phyloP scores from a whole-genome alignment of 148 eudicot genomes.

The Dianthus caryophyllus region DNA sequence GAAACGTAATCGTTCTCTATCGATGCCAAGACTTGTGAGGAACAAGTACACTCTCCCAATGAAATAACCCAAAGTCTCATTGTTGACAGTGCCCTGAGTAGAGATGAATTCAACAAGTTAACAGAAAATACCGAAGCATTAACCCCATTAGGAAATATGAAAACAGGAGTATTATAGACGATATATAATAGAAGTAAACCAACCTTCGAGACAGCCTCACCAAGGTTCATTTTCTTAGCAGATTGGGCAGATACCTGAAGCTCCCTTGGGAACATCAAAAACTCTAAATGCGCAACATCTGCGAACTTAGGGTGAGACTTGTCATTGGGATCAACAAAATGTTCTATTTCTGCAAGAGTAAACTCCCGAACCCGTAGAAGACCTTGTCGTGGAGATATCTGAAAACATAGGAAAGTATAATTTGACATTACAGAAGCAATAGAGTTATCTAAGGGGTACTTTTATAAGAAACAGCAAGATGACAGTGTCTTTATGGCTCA shows the following conservation, averaged over 20 bases:
- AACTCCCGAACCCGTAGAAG: conserved; percentile 93
- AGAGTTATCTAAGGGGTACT: no score
- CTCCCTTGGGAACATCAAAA: conserved; percentile 91
- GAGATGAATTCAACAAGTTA: conserved; percentile 11
- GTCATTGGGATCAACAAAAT: conserved; percentile 93
- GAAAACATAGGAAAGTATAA: conserved; percentile 27
- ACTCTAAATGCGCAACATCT: conserved; percentile 68
- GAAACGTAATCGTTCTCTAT: conserved; percentile 71
- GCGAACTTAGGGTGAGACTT: conserved; percentile 87
- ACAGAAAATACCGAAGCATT: not conserved
- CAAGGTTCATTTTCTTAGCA: conserved; percentile 55
- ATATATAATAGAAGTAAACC: conserved; percentile 7
- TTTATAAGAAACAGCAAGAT: no score
- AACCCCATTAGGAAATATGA: not conserved
- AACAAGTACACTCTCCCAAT: conserved; percentile 90
- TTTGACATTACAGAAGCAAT: not conserved
- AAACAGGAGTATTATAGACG: not conserved
- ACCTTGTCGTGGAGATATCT: conserved; percentile 99
- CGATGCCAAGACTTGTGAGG: conserved; percentile 79
- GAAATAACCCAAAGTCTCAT: conserved; percentile 87
- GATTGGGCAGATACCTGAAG: conserved; percentile 79
- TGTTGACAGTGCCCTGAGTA: conserved; percentile 77
- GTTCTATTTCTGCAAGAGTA: conserved; percentile 93
- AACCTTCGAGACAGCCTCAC: conserved; percentile 83
- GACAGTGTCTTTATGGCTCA: no score